Evolutionary conservation across 192 early-diverging fungal species (phyloP).

Genomic region (Podila epicladia): DNA sequence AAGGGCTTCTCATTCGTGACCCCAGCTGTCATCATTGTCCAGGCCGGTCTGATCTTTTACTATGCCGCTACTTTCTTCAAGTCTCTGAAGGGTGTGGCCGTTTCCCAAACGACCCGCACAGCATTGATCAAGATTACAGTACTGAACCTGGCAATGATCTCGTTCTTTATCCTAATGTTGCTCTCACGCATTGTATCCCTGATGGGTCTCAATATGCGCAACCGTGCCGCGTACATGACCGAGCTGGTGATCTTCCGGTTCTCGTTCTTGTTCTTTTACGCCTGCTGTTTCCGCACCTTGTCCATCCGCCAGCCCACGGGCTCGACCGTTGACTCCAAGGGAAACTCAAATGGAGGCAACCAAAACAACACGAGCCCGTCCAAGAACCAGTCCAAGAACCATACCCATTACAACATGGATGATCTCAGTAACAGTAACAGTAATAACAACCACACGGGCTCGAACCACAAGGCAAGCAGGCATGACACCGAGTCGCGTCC

Average conservation of each 20-base stretch:
- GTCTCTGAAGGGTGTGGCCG: constrained; percentile 30
- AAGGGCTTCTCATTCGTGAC: constrained; percentile 34
- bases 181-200: constrained; percentile 38
- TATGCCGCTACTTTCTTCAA: constrained; percentile 44
- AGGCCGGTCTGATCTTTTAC: constrained; percentile 40
- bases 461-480: background rate
- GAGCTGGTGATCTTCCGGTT: constrained; percentile 43
- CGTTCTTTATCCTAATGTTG: constrained; percentile 49
- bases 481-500: constrained; percentile 3
- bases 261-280: constrained; percentile 49
- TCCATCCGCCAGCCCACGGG: constrained; percentile 45
- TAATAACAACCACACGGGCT: background rate
- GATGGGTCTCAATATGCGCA: constrained; percentile 39
- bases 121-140: constrained; percentile 44
- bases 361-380: background rate
- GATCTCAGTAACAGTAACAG: constrained; percentile 2
- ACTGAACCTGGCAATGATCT: constrained; percentile 50
- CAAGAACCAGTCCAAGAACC: constrained; percentile 31
- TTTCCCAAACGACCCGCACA: constrained; percentile 37
- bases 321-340: constrained; percentile 43
- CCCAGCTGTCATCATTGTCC: constrained; percentile 38
- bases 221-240: constrained; percentile 27
- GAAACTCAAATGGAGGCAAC: background rate
- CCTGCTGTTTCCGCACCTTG: constrained; percentile 41
- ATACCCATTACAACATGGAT: constrained; percentile 37